phyloP scores from a whole-genome alignment of 352 stramenopile genomes.

The Elongisporangium undulatum region DNA sequence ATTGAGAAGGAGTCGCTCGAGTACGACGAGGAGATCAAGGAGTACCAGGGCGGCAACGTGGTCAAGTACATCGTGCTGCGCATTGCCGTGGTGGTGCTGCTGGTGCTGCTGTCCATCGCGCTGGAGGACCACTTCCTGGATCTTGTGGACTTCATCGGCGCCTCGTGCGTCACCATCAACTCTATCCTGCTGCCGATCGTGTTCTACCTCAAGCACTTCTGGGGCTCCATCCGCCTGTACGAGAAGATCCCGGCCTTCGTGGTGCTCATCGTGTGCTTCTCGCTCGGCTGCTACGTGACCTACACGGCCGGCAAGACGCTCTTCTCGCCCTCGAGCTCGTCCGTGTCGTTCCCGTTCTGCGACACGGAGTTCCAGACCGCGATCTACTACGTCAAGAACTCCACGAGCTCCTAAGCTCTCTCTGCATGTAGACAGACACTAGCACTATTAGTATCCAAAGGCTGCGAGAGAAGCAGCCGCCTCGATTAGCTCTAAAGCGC shows the following conservation, averaged over 20 bases:
- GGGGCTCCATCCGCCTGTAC: constrained; percentile 23
- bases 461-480: too few species aligned
- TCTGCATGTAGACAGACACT: background rate
- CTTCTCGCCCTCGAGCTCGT: constrained; percentile 12
- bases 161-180: constrained; percentile 23
- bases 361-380: constrained; percentile 17
- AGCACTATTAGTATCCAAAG: too few species aligned
- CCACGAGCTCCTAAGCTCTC: background rate
- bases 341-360: constrained; percentile 25
- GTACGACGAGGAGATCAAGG: constrained; percentile 12
- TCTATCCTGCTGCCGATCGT: constrained; percentile 31
- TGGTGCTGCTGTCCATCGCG: constrained; percentile 21
- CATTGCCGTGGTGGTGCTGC: constrained; percentile 22
- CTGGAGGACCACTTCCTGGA: constrained; percentile 27
- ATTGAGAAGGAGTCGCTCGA: constrained; percentile 8
- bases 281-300: constrained; percentile 24
- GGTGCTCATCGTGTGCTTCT: constrained; percentile 16
- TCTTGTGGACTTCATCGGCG: constrained; percentile 33
- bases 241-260: constrained; percentile 22
- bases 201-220: constrained; percentile 35
- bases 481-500: background rate
- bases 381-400: constrained; percentile 22
- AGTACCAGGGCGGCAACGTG: constrained; percentile 20
- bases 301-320: constrained; percentile 23
- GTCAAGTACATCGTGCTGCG: constrained; percentile 25